A percentile compares a stretch with the other conserved stretches of the same genome.
Conservation (phyloP, 2,329 filamentous ascomycete species). For the Fusarium sp. region DNA sequence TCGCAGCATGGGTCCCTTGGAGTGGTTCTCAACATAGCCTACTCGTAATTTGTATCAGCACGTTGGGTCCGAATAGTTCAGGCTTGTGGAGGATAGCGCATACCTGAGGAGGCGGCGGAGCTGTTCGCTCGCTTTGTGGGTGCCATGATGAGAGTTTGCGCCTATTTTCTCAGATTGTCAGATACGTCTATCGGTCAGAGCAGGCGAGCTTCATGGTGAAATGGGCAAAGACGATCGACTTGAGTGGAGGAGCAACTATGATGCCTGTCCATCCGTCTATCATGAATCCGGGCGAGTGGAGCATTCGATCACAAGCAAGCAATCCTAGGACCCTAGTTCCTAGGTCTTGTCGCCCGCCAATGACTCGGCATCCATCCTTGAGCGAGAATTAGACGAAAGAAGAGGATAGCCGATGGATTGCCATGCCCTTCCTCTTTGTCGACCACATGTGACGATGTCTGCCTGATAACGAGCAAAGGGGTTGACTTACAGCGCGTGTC, state of each 20-base stretch:
- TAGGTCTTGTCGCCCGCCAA: conserved; percentile 4
- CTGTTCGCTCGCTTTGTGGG: conserved; percentile 64
- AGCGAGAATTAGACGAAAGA: neutral
- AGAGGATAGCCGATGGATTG: neutral
- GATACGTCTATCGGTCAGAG: neutral
- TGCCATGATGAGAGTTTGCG: conserved; percentile 57
- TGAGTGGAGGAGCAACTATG: neutral
- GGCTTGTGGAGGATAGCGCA: conserved; percentile 8
- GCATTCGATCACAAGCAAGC: conserved; percentile 29
- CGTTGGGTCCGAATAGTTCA: neutral
- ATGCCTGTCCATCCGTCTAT: neutral
- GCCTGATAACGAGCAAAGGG: neutral
- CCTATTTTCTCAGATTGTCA: conserved; percentile 20
- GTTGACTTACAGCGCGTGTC: conserved; percentile 39
- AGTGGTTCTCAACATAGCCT: conserved; percentile 83
- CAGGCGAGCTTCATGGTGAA: neutral
- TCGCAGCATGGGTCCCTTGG: conserved; percentile 82
- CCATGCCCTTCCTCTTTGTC: neutral
- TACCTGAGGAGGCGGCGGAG: conserved; percentile 62
- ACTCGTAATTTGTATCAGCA: conserved; percentile 29
- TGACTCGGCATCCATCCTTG: conserved; percentile 11
- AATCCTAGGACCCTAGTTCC: conserved; percentile 10
- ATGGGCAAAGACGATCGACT: neutral
- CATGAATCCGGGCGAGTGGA: conserved; percentile 5
- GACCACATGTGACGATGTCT: neutral